A percentile compares a stretch with the other conserved stretches of the same genome.
Conservation (phyloP, 2,329 filamentous ascomycete species). For the Aspergillus intermedius region DNA sequence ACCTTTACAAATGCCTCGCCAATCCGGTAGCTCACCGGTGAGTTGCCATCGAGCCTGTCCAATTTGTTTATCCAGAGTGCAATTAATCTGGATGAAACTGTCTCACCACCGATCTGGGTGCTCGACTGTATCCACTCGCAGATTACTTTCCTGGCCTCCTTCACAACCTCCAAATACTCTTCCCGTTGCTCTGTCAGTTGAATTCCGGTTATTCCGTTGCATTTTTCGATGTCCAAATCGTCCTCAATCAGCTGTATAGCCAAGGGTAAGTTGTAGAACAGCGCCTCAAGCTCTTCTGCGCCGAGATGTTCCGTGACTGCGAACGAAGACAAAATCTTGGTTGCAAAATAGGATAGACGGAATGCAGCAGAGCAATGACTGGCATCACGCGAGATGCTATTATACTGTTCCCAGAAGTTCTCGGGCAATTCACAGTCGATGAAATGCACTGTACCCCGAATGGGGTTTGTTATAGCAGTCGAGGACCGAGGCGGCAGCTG, state of each 20-base stretch:
- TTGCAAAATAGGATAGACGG: constrained; percentile 67
- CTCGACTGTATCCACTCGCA: constrained; percentile 34
- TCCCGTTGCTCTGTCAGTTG: constrained; percentile 45
- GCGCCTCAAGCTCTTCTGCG: constrained; percentile 27
- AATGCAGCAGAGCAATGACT: constrained; percentile 66
- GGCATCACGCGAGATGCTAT: constrained; percentile 52
- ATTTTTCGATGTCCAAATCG: constrained; percentile 51
- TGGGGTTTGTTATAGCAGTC: constrained; percentile 64
- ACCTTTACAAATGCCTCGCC: constrained; percentile 38
- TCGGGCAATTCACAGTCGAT: constrained; percentile 35
- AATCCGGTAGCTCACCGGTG: constrained; percentile 31
- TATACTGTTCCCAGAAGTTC: constrained; percentile 16
- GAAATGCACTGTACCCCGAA: constrained; percentile 66
- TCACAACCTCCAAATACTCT: constrained; percentile 49
- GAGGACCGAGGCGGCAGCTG: constrained; percentile 44
- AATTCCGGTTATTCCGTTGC: constrained; percentile 48
- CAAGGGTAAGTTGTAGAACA: constrained; percentile 49
- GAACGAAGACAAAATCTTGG: constrained; percentile 48
- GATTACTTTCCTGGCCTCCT: constrained; percentile 45
- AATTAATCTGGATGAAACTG: constrained; percentile 18
- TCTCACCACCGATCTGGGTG: constrained; percentile 10
- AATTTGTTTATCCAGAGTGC: constrained; percentile 31
- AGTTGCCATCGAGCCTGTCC: constrained; percentile 23
- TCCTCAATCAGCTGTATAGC: constrained; percentile 54
- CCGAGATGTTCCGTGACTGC: constrained; percentile 28